Evolutionary conservation across 2,329 filamentous ascomycete species (phyloP).

Genomic region (Trichoderma cornu-damae): DNA sequence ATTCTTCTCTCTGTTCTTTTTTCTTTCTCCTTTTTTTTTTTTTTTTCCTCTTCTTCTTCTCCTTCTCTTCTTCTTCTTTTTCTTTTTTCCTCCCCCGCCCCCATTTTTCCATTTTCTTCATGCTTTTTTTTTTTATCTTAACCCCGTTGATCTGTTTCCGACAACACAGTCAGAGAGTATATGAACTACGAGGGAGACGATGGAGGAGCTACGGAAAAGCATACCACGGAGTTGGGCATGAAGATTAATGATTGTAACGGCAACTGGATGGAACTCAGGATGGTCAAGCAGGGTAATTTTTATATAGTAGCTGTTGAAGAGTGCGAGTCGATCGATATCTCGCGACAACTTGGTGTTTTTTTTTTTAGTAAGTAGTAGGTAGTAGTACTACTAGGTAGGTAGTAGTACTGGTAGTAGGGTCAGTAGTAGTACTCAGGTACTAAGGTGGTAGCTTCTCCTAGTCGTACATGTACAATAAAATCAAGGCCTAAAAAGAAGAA

Average conservation of each 20-base stretch:
- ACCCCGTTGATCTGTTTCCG: background rate
- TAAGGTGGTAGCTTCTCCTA: background rate
- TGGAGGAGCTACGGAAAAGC: background rate
- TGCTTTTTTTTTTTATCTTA: background rate
- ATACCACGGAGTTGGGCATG: slow-evolving; percentile 11
- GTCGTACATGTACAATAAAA: background rate
- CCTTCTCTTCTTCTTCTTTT: too few relatives aligned
- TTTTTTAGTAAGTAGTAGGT: too few relatives aligned
- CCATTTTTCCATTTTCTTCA: too few relatives aligned
- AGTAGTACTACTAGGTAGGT: too few relatives aligned
- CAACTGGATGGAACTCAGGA: background rate
- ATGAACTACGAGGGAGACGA: background rate
- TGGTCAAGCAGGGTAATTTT: background rate
- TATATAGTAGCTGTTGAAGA: background rate
- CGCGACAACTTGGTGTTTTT: too few relatives aligned
- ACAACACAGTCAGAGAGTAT: background rate
- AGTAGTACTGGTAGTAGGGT: too few relatives aligned
- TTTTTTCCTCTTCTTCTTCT: too few relatives aligned
- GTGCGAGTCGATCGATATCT: background rate
- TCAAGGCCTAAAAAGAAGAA: too few relatives aligned
- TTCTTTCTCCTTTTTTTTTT: too few relatives aligned
- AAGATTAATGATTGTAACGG: slow-evolving; percentile 1
- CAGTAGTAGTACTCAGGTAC: too few relatives aligned
- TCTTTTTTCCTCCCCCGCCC: too few relatives aligned
- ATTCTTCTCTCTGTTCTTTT: too few relatives aligned